These are phyloP conservation scores for Zygosaccharomyces bisporus DNA, from an alignment of 805 yeast species.

Conservation along the genomic window DNA sequence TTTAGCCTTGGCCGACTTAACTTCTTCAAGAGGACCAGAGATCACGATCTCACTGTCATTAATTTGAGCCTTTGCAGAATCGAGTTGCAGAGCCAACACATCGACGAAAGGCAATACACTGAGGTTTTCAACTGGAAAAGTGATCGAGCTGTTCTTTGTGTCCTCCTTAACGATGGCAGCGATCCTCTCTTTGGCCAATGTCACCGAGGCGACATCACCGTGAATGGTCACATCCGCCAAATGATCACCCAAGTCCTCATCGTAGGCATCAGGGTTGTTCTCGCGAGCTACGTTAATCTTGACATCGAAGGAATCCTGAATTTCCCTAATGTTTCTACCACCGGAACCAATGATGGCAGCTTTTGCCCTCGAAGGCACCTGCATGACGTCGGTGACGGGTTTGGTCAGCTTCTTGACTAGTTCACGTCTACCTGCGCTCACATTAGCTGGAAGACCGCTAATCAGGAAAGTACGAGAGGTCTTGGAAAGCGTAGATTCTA, in stretches of 20 bases:
- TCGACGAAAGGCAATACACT: conserved; percentile 36
- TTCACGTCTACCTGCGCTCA: conserved; percentile 67
- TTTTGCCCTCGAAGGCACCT: conserved; percentile 73
- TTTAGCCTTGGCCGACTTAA: conserved; percentile 49
- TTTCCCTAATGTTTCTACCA: conserved; percentile 78
- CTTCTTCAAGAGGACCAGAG: conserved; percentile 69
- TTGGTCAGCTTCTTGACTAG: conserved; percentile 72
- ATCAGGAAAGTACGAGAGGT: conserved; percentile 80
- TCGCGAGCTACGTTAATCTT: conserved; percentile 54
- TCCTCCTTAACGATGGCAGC: conserved; percentile 70
- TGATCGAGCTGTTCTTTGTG: conserved; percentile 54
- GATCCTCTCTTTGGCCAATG: conserved; percentile 66
- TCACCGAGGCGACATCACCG: conserved; percentile 84
- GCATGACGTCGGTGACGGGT: conserved; percentile 58
- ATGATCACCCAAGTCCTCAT: conserved; percentile 57
- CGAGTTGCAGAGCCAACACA: conserved; percentile 16
- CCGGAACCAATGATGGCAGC: conserved; percentile 81
- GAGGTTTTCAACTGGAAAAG: conserved; percentile 43
- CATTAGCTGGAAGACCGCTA: conserved; percentile 66
- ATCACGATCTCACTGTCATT: conserved; percentile 43
- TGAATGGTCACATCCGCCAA: conserved; percentile 60
- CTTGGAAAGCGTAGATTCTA: conserved; percentile 79
- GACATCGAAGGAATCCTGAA: conserved; percentile 65
- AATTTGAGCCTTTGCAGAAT: conserved; percentile 27
- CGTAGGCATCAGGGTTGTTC: conserved; percentile 38